phyloP scores from a whole-genome alignment of 805 yeast species.

The Starmerella sirachaensis region DNA sequence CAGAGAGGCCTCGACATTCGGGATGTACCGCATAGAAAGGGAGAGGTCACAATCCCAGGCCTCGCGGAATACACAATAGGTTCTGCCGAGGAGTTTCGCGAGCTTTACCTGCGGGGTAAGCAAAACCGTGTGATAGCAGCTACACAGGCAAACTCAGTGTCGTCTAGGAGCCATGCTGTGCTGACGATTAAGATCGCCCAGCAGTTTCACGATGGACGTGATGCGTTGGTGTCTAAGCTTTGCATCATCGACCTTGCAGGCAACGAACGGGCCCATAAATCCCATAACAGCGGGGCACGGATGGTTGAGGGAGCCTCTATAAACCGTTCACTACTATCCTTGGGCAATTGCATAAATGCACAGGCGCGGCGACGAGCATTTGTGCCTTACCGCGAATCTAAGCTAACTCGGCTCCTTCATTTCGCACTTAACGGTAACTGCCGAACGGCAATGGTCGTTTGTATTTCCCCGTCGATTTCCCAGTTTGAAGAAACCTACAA shows the following conservation, averaged over 20 bases:
- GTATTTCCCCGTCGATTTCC: slow-evolving; percentile 72
- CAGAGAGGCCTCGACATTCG: slow-evolving; percentile 40
- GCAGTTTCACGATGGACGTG: not conserved
- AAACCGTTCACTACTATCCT: slow-evolving; percentile 72
- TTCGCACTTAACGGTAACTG: slow-evolving; percentile 91
- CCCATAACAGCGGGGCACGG: slow-evolving; percentile 70
- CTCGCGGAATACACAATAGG: slow-evolving; percentile 50
- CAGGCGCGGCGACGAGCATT: slow-evolving; percentile 49
- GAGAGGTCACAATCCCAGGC: slow-evolving; percentile 56
- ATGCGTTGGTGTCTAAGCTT: slow-evolving; percentile 41
- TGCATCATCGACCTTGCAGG: slow-evolving; percentile 91
- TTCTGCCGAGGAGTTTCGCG: slow-evolving; percentile 23
- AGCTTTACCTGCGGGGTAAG: slow-evolving; percentile 15
- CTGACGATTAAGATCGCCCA: slow-evolving; percentile 55
- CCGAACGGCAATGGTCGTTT: slow-evolving; percentile 90
- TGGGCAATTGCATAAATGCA: slow-evolving; percentile 91
- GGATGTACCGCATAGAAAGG: slow-evolving; percentile 43
- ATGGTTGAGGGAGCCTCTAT: slow-evolving; percentile 88
- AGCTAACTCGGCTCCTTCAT: slow-evolving; percentile 72
- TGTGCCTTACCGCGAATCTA: slow-evolving; percentile 85
- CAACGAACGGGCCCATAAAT: slow-evolving; percentile 85
- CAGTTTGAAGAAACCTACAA: slow-evolving; percentile 92
- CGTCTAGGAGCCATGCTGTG: slow-evolving; percentile 90
- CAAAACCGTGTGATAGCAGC: slow-evolving; percentile 57
- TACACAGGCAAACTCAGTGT: slow-evolving; percentile 81